Evolutionary conservation across 371 early-diverging fungal species (phyloP).

Genomic region (Rhizomucor pusillus): DNA sequence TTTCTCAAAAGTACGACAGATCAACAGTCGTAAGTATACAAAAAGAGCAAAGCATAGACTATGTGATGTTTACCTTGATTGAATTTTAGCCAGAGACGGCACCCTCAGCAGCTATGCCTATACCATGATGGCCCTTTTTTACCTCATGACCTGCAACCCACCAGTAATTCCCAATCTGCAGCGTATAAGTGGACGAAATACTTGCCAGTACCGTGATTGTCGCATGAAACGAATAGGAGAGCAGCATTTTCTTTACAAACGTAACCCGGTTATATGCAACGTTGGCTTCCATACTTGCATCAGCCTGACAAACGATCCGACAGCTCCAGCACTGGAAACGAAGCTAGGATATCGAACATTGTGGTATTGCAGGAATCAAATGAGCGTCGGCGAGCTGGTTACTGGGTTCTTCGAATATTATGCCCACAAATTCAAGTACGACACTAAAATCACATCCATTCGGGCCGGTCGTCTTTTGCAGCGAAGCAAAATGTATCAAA

Average conservation of each 20-base stretch:
- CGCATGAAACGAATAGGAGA: neutral
- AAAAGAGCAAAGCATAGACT: too few relatives aligned
- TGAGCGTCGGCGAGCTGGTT: neutral
- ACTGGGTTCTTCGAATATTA: constrained; percentile 12
- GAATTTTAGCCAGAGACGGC: constrained; percentile 12
- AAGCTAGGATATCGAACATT: neutral
- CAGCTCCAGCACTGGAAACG: neutral
- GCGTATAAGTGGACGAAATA: neutral
- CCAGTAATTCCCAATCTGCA: constrained; percentile 19
- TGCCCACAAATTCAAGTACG: neutral
- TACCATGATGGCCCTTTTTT: constrained; percentile 14
- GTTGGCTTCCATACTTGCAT: constrained; percentile 10
- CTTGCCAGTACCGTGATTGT: neutral
- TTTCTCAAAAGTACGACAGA: constrained; percentile 44
- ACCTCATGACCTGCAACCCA: constrained; percentile 10
- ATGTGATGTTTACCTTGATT: too few relatives aligned
- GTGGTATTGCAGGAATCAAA: neutral
- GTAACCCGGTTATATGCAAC: neutral
- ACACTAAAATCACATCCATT: neutral
- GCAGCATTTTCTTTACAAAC: neutral
- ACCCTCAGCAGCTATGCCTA: constrained; percentile 19
- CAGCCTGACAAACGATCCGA: neutral
- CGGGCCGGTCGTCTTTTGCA: neutral
- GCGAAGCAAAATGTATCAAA: neutral
- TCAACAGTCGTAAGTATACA: constrained; percentile 52